A percentile compares a stretch with the other conserved stretches of the same genome.
These are phyloP conservation scores for Taphrina sp. DNA, from an alignment of 1,139 yeast species.

Conservation along the genomic window DNA sequence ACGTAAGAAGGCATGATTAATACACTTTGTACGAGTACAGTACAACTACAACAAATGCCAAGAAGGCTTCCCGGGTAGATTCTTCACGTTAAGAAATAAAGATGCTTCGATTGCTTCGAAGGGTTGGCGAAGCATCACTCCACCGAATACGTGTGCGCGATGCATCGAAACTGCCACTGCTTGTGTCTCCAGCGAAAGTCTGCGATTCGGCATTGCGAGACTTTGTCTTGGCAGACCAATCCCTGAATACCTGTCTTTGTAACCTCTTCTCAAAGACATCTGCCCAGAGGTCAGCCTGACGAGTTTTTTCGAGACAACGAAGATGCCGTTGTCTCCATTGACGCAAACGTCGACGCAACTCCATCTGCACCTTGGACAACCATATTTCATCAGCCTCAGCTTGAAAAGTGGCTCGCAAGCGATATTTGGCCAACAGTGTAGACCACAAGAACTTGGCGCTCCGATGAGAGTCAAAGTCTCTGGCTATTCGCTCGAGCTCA, in stretches of 20 bases:
- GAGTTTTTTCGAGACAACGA: conserved; percentile 1
- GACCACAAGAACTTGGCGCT: conserved; percentile 1
- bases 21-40: no score
- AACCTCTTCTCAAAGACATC: background rate
- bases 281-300: conserved; percentile 19
- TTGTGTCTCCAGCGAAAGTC: conserved; percentile 4
- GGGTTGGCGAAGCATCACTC: background rate
- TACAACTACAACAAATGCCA: no score
- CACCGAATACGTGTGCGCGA: conserved; percentile 13
- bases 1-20: no score
- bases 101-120: no score
- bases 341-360: background rate
- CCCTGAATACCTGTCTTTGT: conserved; percentile 1
- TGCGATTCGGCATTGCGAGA: background rate
- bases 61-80: no score
- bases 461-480: conserved; percentile 7
- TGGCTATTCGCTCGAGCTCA: conserved; percentile 20
- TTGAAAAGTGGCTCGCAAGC: background rate
- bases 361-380: conserved; percentile 3
- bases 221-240: conserved; percentile 1
- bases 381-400: conserved; percentile 8
- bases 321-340: conserved; percentile 4
- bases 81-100: no score
- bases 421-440: conserved; percentile 1
- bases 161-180: conserved; percentile 13